These are phyloP conservation scores for Crithidia acanthocephali DNA, from an alignment of 208 protist species.

Conservation along the genomic window DNA sequence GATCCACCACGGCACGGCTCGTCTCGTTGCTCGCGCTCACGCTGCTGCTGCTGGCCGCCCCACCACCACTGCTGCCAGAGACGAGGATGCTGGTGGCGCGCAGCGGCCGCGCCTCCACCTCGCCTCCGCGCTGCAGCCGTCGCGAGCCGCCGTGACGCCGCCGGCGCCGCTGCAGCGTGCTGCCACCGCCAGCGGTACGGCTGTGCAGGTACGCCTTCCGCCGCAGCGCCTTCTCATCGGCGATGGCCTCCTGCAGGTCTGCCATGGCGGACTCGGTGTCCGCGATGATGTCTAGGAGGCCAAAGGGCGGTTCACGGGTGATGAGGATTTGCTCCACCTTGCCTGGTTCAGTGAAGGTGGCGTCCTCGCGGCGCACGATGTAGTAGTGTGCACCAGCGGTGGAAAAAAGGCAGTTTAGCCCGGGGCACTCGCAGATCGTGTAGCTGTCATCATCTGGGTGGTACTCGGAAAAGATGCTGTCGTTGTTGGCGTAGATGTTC, in stretches of 20 bases:
- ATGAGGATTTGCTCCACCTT: constrained; percentile 69
- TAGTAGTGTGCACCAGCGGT: constrained; percentile 53
- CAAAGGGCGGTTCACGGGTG: constrained; percentile 54
- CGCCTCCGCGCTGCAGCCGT: background rate
- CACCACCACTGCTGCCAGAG: background rate
- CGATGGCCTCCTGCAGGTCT: constrained; percentile 72
- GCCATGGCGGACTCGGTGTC: constrained; percentile 66
- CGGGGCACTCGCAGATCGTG: constrained; percentile 48
- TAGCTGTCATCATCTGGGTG: constrained; percentile 37
- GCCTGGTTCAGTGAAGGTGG: constrained; percentile 55
- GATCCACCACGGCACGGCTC: background rate
- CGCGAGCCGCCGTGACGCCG: background rate
- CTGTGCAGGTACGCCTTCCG: constrained; percentile 22
- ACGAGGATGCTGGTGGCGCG: constrained; percentile 15
- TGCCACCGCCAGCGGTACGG: background rate
- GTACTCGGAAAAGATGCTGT: constrained; percentile 15
- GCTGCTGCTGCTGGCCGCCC: background rate
- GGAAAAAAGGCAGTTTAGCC: constrained; percentile 71
- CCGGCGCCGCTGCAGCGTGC: constrained; percentile 12
- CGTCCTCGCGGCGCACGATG: constrained; percentile 46
- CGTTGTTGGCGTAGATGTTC: constrained; percentile 12
- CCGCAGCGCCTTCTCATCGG: constrained; percentile 64
- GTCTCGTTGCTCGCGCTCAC: background rate
- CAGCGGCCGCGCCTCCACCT: background rate
- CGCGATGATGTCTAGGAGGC: constrained; percentile 61